These are phyloP conservation scores for Rhodotorula babjevae DNA, from an alignment of 768 basidiomycete species.

Conservation along the genomic window DNA sequence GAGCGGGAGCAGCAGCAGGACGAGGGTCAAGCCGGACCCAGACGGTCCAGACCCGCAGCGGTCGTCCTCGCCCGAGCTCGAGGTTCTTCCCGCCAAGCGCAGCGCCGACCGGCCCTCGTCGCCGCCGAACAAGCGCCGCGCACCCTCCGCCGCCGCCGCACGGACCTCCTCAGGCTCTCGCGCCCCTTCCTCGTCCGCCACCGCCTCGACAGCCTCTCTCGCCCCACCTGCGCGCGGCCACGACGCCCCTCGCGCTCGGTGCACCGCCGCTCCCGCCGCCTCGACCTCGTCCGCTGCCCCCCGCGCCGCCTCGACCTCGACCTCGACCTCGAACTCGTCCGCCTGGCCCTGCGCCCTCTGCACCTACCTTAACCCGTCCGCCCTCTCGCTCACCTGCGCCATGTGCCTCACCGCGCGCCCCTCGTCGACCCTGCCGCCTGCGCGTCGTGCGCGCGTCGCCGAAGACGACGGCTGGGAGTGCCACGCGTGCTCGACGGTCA, in stretches of 20 bases:
- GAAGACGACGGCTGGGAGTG: conserved; percentile 31
- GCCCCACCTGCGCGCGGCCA: too few relatives aligned
- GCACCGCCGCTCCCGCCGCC: neutral
- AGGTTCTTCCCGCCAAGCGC: neutral
- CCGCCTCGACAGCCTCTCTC: too few relatives aligned
- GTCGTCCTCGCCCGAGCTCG: neutral
- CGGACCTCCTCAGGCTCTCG: too few relatives aligned
- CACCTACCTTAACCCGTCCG: conserved; percentile 35
- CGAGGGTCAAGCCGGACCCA: neutral
- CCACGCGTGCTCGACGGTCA: conserved; percentile 17
- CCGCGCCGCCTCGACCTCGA: too few relatives aligned
- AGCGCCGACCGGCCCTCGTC: neutral
- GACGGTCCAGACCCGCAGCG: too few relatives aligned
- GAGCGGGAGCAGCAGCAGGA: neutral
- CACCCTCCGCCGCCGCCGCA: neutral
- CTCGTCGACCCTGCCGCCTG: neutral
- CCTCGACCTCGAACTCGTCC: neutral
- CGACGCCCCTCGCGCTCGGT: neutral
- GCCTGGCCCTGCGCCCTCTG: conserved; percentile 39
- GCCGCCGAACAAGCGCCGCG: neutral
- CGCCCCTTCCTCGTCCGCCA: too few relatives aligned
- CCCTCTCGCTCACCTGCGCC: conserved; percentile 33
- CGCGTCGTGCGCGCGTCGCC: neutral
- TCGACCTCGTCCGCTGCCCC: neutral
- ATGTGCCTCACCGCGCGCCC: conserved; percentile 33